Base-by-base conservation (phyloP, 441 rosid genomes). In the Croton laevigatus region DNA sequence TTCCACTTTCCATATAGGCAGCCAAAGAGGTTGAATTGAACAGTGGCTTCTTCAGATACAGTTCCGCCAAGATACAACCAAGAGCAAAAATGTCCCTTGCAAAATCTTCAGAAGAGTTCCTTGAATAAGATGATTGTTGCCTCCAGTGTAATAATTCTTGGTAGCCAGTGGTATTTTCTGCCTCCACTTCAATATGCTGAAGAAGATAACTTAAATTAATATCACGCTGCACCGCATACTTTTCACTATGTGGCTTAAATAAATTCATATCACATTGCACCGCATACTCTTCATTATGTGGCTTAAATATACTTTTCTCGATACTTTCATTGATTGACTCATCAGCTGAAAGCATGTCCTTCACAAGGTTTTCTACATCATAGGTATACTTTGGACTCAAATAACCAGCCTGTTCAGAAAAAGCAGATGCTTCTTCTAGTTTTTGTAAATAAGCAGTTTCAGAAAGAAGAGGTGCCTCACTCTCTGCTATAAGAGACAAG, bases 61-160 rank as follows among this genome's bases (percentile, higher is more conserved):
- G 94, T 79, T 94, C 98, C 45, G 97, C 97, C 71, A 88, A 70
- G 75, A 94, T 75, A 82, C 95, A 90, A 71, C 97, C 98, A 57
- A 91, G 40, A 70, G 97, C 87, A 82, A 94, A 94, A 72, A 94
- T 83, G 74, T 94, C 98, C 70, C 73, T 77, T 19, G 90, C 89
- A 78, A 76, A 69, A 69, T 77, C 86, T 77, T 81, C 71, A 27
- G 86, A 83, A 57, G 59, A 66, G 62, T 59, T 71, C 77, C 76
- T 78, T 55, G 74, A 72, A 68, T 51, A 68, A 65, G 74, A 79
- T 69, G 77, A 68, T 65, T 88, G 85, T 76, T 87, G 83, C 84
- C 80, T 84, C 98, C 98, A 91, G 44, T 83, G 87, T 69, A 90
- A 73, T 66, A 90, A 78, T 72, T 90, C 91, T 73, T 88, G 95